phyloP scores from a whole-genome alignment of 257 asterid species.

The Penstemon newberryi region DNA sequence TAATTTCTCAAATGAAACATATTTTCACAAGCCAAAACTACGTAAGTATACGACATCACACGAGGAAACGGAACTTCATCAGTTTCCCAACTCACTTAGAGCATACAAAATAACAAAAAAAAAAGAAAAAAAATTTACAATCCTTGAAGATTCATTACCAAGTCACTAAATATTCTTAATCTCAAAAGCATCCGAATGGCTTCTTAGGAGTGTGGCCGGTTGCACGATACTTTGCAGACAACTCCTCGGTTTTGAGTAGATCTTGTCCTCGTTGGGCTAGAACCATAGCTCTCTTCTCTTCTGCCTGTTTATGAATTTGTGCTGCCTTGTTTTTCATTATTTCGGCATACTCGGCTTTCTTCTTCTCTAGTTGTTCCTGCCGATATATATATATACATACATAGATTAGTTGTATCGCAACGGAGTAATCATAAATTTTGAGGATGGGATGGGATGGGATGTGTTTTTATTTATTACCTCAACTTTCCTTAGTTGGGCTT shows the following conservation, averaged over 20 bases:
- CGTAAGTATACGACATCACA: conserved; percentile 24
- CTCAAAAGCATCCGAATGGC: conserved; percentile 63
- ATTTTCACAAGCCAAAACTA: conserved; percentile 13
- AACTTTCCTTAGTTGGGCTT: conserved; percentile 58
- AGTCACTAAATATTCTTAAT: conserved; percentile 10
- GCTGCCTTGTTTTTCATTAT: conserved; percentile 67
- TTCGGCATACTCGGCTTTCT: conserved; percentile 75
- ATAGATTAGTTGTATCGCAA: no score
- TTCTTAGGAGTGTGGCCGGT: conserved; percentile 59
- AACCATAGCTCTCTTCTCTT: conserved; percentile 69
- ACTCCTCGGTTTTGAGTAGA: conserved; percentile 61
- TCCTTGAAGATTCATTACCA: background rate
- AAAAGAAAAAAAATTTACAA: conserved; percentile 8
- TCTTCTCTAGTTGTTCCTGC: conserved; percentile 68
- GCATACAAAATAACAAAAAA: background rate
- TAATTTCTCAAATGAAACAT: no score
- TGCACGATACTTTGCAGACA: conserved; percentile 66
- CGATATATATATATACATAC: background rate
- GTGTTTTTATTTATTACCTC: conserved; percentile 48
- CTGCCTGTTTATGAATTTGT: conserved; percentile 70
- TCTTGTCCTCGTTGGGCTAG: conserved; percentile 63
- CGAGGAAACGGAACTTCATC: conserved; percentile 17
- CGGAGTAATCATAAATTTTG: no score
- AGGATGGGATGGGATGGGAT: no score
- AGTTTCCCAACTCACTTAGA: no score